phyloP scores from a whole-genome alignment of 1,284 basidiomycete genomes.

The Moniliophthora roreri region DNA sequence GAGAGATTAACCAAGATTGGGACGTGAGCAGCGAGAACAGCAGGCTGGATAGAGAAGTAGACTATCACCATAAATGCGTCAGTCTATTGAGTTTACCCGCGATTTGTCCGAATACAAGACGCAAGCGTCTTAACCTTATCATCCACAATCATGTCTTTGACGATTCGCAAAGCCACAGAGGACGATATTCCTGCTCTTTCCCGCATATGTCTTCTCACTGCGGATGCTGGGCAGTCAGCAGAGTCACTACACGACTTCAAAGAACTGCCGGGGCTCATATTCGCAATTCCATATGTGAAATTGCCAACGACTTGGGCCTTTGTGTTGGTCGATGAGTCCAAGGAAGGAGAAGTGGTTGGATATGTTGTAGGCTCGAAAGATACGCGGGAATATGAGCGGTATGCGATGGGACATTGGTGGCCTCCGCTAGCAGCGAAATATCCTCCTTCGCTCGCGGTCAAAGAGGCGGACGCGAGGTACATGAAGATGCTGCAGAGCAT shows the following conservation, averaged over 20 bases:
- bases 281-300: constrained; percentile 71
- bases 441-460: constrained; percentile 36
- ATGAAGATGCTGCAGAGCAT: constrained; percentile 50
- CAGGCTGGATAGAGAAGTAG: no score
- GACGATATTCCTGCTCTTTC: constrained; percentile 58
- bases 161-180: constrained; percentile 55
- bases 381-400: constrained; percentile 55
- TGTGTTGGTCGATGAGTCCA: constrained; percentile 58
- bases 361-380: constrained; percentile 63
- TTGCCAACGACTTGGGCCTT: constrained; percentile 70
- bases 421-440: constrained; percentile 55
- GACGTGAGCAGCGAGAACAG: no score
- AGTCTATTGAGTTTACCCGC: no score
- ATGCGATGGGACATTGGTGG: constrained; percentile 56
- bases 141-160: constrained; percentile 36
- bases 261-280: constrained; percentile 68
- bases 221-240: constrained; percentile 65
- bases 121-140: not conserved
- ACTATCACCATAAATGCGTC: no score
- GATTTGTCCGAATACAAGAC: not conserved
- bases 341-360: constrained; percentile 48
- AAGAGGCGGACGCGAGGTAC: constrained; percentile 50
- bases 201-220: constrained; percentile 72
- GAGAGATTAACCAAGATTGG: not conserved
- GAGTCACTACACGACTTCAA: constrained; percentile 56